Evolutionary conservation across 2,329 filamentous ascomycete species (phyloP), one percentile per base, ranked within the genome.

Genomic region (Helicocarpus griseus): DNA sequence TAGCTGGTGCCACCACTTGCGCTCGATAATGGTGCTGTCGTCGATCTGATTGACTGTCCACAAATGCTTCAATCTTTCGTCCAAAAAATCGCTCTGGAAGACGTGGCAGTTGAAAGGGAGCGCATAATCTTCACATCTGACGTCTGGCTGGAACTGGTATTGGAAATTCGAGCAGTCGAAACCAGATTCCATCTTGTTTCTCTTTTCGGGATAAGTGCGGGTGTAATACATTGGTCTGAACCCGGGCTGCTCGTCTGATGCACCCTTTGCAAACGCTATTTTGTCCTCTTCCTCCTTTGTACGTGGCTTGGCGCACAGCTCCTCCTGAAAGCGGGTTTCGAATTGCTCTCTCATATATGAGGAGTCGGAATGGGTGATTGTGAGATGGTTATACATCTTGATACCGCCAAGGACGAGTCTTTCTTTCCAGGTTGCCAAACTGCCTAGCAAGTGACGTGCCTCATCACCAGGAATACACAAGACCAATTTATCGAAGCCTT

Each of bases 91-190:
- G 0, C 78, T 81, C 58, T 89, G 84, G 63, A 86, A 88, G 14
- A 88, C 77, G 59, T 86, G 83, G 48, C 78, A 73, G 24, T 79
- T 75, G 49, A 78, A 76, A 0, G 74, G 72, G 0, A 53, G 57
- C 2, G 67, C 56, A 1, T 56, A 46, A 13, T 61, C 56, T 1
- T 60, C 60, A 22, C 61, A 55, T 4, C 59, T 60, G 13, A 67
- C 49, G 0, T 63, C 61, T 19, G 65, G 64, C 1, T 80, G 80
- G 56, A 89, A 85, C 61, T 88, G 85, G 41, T 82, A 76, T 63
- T 89, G 85, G 66, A 88, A 87, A 63, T 87, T 86, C 35, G 81
- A 84, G 68, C 82, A 86, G 65, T 89, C 83, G 66, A 87, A 89
- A 52, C 78, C 83, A 75, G 73, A 80, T 62, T 80, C 78, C 33